phyloP scores from a whole-genome alignment of 108 stramenopile genomes.

The Skeletonema tropicum region DNA sequence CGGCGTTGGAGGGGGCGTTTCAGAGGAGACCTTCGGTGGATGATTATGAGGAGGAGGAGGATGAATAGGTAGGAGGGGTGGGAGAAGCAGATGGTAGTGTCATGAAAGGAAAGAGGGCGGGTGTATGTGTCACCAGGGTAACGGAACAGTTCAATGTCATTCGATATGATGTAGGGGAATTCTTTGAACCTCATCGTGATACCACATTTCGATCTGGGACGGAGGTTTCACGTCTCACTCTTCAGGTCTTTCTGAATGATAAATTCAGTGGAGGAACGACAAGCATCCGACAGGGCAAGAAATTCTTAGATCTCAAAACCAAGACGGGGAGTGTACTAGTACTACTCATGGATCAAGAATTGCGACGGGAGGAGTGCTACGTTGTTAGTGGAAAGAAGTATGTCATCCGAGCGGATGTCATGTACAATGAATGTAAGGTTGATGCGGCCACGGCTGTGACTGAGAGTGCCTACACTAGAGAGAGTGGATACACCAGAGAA shows the following conservation, averaged over 20 bases:
- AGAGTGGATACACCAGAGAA: too few species aligned
- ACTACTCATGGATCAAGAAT: background rate
- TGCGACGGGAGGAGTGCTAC: background rate
- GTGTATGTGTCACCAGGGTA: background rate
- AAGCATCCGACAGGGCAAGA: background rate
- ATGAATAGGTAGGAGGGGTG: background rate
- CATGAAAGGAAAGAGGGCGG: background rate
- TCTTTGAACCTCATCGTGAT: constrained; percentile 4
- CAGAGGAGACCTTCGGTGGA: background rate
- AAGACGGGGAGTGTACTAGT: background rate
- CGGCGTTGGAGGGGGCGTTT: background rate
- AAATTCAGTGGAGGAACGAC: background rate
- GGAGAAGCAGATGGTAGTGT: background rate
- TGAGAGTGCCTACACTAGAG: too few species aligned
- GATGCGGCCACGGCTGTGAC: background rate
- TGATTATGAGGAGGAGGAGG: background rate
- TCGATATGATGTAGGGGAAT: background rate
- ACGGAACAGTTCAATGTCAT: background rate
- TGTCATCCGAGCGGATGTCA: background rate
- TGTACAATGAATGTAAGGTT: background rate
- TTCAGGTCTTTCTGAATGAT: background rate
- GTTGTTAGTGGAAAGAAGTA: background rate
- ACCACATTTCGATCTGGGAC: background rate
- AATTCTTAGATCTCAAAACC: background rate
- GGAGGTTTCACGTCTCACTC: background rate